A percentile compares a stretch with the other conserved stretches of the same genome.
phyloP scores from a whole-genome alignment of 139 green algal genomes.

The Dunaliella sp. region DNA sequence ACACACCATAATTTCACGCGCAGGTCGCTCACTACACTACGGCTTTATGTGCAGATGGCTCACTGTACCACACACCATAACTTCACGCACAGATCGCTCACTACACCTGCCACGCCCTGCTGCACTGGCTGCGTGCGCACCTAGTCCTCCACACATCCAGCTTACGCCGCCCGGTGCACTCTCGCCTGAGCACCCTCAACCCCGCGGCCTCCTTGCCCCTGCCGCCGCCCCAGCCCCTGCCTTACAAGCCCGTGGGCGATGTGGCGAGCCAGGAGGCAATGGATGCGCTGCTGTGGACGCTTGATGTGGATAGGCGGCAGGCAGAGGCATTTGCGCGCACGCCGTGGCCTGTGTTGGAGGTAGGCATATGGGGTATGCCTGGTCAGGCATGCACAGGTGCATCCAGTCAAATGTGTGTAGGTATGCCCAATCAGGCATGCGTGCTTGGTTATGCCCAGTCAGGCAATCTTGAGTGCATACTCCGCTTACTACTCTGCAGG shows the following conservation, averaged over 20 bases:
- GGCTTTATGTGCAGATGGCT: too few relatives aligned
- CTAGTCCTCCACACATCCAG: conserved; percentile 46
- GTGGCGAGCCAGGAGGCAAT: conserved; percentile 51
- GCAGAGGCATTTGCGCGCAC: conserved; percentile 44
- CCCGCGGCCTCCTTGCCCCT: background rate
- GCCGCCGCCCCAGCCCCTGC: conserved; percentile 3
- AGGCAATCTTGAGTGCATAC: too few relatives aligned
- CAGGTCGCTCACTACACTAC: too few relatives aligned
- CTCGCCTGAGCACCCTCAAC: background rate
- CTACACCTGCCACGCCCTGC: conserved; percentile 54
- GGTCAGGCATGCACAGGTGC: too few relatives aligned
- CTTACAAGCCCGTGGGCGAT: conserved; percentile 39
- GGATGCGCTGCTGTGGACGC: conserved; percentile 31
- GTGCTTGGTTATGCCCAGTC: too few relatives aligned
- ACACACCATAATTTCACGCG: too few relatives aligned
- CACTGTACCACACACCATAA: background rate
- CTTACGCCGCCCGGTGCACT: conserved; percentile 17
- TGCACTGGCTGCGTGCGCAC: conserved; percentile 61
- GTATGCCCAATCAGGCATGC: too few relatives aligned
- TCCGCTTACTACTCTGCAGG: too few relatives aligned
- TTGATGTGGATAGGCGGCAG: conserved; percentile 42
- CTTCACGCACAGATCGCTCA: conserved; percentile 38
- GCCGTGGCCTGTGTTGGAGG: conserved; percentile 39
- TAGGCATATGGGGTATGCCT: too few relatives aligned
- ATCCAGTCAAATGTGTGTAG: too few relatives aligned